These are phyloP conservation scores for Gossypium raimondii DNA, from an alignment of 345 rosid genomes.

Conservation along the genomic window DNA sequence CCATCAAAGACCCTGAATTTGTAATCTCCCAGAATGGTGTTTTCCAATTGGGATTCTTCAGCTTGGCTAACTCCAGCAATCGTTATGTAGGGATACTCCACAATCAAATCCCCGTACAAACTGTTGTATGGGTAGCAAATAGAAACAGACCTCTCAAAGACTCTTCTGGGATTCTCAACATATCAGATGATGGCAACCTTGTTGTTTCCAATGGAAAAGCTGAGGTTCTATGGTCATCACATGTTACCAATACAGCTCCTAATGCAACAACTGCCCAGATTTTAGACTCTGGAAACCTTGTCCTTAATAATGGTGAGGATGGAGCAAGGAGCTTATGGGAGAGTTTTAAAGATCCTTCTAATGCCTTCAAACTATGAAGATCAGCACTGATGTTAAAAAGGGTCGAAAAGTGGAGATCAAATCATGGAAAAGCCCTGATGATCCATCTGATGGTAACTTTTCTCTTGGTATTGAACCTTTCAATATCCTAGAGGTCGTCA, in stretches of 20 bases:
- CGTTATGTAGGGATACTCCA: conserved; percentile 4
- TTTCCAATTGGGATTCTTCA: conserved; percentile 54
- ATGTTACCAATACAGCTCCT: neutral
- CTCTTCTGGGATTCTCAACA: neutral
- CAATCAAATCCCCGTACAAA: neutral
- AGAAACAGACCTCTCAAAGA: neutral
- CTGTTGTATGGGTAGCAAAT: neutral
- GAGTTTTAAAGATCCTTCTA: conserved; percentile 45
- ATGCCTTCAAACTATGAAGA: conserved; percentile 13
- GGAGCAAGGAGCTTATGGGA: conserved; percentile 41
- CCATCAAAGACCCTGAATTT: conserved; percentile 33
- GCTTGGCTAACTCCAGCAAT: neutral
- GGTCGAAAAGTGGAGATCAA: conserved; percentile 24
- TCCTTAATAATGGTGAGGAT: conserved; percentile 23
- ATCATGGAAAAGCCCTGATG: conserved; percentile 45
- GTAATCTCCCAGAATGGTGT: conserved; percentile 24
- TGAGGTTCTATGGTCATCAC: conserved; percentile 19
- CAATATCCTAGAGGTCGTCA: conserved; percentile 27
- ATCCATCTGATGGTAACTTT: conserved; percentile 54
- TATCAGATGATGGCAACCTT: neutral
- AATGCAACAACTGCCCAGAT: conserved; percentile 26
- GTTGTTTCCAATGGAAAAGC: neutral
- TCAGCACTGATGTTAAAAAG: conserved; percentile 24
- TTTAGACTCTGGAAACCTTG: conserved; percentile 47
- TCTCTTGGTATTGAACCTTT: conserved; percentile 28